A percentile compares a stretch with the other conserved stretches of the same genome.
Evolutionary conservation across 2,329 filamentous ascomycete species (phyloP).

Genomic region (Penicillium sp.): DNA sequence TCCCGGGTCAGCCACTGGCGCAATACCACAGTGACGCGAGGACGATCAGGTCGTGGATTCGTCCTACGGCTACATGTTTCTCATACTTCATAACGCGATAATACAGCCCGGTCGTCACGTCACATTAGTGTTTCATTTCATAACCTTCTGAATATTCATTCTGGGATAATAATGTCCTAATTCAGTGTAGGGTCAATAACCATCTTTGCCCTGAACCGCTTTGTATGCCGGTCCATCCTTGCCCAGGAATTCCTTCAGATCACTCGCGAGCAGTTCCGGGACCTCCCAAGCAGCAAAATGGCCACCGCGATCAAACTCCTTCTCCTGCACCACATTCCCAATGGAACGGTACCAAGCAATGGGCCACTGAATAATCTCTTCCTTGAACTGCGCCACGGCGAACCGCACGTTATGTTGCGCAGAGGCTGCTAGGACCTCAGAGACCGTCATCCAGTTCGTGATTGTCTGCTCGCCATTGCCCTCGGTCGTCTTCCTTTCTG

Average conservation of each 20-base stretch:
- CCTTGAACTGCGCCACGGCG: conserved; percentile 49
- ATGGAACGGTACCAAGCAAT: conserved; percentile 48
- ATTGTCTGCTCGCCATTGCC: conserved; percentile 1
- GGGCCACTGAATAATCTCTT: conserved; percentile 49
- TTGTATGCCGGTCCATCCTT: conserved; percentile 38
- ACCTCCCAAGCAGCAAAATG: conserved; percentile 53
- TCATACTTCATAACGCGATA: conserved; percentile 24
- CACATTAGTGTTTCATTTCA: conserved; percentile 10
- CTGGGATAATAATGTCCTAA: neutral
- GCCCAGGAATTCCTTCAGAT: conserved; percentile 48
- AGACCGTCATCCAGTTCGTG: conserved; percentile 13
- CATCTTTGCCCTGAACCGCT: conserved; percentile 31
- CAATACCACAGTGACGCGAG: conserved; percentile 16
- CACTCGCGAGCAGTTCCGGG: conserved; percentile 44
- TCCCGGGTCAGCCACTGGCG: conserved; percentile 17
- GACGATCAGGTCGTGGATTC: conserved; percentile 8
- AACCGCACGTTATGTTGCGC: conserved; percentile 47
- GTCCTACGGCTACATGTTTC: conserved; percentile 17
- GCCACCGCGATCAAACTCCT: conserved; percentile 44
- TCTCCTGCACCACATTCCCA: conserved; percentile 49
- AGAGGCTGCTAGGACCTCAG: conserved; percentile 35
- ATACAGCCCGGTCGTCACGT: conserved; percentile 23
- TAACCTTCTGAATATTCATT: neutral
- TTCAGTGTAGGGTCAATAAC: conserved; percentile 23
- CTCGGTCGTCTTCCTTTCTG: neutral